Conservation (phyloP, 768 basidiomycete species). For the Macrocybe gigantea region DNA sequence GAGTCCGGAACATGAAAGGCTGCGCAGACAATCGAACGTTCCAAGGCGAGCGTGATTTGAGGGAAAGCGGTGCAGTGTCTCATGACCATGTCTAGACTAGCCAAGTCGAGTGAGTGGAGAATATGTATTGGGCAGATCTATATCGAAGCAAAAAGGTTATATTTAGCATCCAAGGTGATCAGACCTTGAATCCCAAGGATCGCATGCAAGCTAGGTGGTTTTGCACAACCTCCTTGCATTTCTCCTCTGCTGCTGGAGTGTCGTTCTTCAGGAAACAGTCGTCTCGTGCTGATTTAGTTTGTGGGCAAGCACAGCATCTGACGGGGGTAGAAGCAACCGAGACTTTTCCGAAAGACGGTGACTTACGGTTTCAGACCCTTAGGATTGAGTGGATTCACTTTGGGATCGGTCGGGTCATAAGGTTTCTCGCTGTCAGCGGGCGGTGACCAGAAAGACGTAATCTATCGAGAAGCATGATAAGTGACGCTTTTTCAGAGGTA, state of each 20-base stretch:
- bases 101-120: too few relatives aligned
- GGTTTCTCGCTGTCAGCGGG: constrained; percentile 29
- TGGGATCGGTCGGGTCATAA: constrained; percentile 71
- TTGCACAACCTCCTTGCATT: constrained; percentile 76
- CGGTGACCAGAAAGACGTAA: constrained; percentile 53
- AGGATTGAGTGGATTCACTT: constrained; percentile 87
- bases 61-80: too few relatives aligned
- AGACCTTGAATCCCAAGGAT: constrained; percentile 82
- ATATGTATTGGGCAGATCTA: too few relatives aligned
- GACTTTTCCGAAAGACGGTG: background rate
- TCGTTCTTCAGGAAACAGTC: constrained; percentile 86
- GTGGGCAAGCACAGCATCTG: constrained; percentile 95
- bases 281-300: constrained; percentile 89
- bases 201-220: constrained; percentile 91
- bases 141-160: too few relatives aligned
- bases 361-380: constrained; percentile 92
- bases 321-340: too few relatives aligned
- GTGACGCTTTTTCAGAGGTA: background rate
- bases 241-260: constrained; percentile 57
- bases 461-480: constrained; percentile 20
- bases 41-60: too few relatives aligned
- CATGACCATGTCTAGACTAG: too few relatives aligned
- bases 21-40: too few relatives aligned
- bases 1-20: too few relatives aligned
- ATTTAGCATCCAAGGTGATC: constrained; percentile 7